Conservation (phyloP, 805 yeast species). For the Candida nemodendra region DNA sequence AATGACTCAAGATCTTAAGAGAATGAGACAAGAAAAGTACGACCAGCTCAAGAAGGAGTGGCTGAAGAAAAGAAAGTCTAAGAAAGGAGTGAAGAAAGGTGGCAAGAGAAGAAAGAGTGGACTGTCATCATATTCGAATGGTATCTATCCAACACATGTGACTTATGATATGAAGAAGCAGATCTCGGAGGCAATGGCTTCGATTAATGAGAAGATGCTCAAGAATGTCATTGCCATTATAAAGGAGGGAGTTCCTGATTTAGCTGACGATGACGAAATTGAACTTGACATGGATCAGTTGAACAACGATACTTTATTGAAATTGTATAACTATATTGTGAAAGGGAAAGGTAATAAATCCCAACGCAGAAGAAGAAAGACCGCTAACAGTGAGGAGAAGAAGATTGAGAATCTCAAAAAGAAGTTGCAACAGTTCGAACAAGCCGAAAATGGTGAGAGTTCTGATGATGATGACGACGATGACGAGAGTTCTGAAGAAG, state of each 20-base stretch:
- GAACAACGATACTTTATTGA: constrained; percentile 78
- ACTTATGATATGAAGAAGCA: constrained; percentile 97
- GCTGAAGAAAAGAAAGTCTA: constrained; percentile 46
- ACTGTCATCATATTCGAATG: constrained; percentile 13
- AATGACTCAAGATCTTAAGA: constrained; percentile 82
- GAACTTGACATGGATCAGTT: constrained; percentile 94
- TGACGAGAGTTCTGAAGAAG: constrained; percentile 31
- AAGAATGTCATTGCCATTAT: constrained; percentile 83
- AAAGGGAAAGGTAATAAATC: constrained; percentile 40
- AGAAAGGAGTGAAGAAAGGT: constrained; percentile 37
- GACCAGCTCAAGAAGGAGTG: constrained; percentile 66
- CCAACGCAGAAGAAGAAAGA: constrained; percentile 42
- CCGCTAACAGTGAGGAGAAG: constrained; percentile 63
- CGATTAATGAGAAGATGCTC: constrained; percentile 71
- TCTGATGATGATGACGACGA: constrained; percentile 63
- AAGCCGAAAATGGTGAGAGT: constrained; percentile 55
- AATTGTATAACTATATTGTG: constrained; percentile 81
- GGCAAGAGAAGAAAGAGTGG: constrained; percentile 21
- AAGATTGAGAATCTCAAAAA: constrained; percentile 71
- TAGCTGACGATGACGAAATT: constrained; percentile 82
- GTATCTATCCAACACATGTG: constrained; percentile 43
- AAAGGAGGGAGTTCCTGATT: constrained; percentile 69
- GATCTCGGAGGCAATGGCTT: constrained; percentile 80
- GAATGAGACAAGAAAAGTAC: constrained; percentile 75
- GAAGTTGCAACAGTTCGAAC: constrained; percentile 71